Conservation (phyloP, 2,329 filamentous ascomycete genomes). For the Diaporthe destruens region DNA sequence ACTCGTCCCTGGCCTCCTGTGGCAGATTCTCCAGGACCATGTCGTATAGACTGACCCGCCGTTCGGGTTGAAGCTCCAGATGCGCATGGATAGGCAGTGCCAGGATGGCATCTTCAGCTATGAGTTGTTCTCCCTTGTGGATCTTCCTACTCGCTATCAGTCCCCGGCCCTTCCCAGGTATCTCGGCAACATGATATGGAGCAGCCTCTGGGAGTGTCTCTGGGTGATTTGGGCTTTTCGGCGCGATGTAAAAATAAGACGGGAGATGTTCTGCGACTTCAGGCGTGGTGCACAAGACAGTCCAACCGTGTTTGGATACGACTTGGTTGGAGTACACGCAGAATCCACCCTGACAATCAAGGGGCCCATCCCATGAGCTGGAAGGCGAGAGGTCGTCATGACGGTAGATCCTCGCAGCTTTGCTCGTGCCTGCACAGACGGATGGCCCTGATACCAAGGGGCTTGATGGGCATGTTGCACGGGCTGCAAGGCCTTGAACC, state of each 20-base stretch:
- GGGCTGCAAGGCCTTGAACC: neutral
- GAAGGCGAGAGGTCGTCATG: neutral
- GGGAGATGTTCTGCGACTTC: neutral
- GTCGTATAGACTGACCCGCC: neutral
- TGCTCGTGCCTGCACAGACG: constrained; percentile 1
- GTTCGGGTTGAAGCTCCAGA: neutral
- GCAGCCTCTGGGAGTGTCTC: neutral
- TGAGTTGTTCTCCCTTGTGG: neutral
- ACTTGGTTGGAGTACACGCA: constrained; percentile 22
- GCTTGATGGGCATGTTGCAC: neutral
- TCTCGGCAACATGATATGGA: neutral
- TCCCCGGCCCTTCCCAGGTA: constrained; percentile 2
- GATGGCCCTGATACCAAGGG: neutral
- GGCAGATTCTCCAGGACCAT: neutral
- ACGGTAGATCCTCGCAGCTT: neutral
- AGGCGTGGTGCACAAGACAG: neutral
- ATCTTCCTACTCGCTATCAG: neutral
- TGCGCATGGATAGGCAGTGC: neutral
- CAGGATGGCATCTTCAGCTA: constrained; percentile 9
- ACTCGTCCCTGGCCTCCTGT: neutral
- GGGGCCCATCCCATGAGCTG: constrained; percentile 1
- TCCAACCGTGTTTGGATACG: neutral
- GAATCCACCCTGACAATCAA: constrained; percentile 10
- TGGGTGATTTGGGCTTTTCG: neutral
- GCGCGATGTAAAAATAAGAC: neutral